Conservation (phyloP, 106 monocot species). For the Hemerocallis citrina region DNA sequence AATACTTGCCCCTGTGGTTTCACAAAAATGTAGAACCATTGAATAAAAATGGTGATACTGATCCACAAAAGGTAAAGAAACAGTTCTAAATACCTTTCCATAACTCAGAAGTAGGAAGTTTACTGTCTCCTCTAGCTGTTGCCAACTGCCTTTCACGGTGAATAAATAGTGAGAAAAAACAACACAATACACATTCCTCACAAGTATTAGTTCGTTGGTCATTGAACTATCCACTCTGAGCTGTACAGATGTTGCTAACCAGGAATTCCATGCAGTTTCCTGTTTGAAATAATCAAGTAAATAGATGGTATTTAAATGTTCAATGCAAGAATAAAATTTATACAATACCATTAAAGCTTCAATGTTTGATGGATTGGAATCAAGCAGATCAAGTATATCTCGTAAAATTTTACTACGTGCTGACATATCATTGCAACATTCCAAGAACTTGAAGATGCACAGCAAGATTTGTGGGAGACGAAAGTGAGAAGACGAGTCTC, state of each 20-base stretch:
- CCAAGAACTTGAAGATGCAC: slow-evolving; percentile 85
- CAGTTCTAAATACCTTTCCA: slow-evolving; percentile 33
- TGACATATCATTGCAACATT: slow-evolving; percentile 46
- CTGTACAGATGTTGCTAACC: slow-evolving; percentile 76
- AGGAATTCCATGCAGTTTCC: slow-evolving; percentile 85
- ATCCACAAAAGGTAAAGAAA: not conserved
- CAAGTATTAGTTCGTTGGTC: slow-evolving; percentile 45
- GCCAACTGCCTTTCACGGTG: slow-evolving; percentile 93
- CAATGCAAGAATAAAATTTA: slow-evolving; percentile 1
- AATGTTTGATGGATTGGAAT: slow-evolving; percentile 83
- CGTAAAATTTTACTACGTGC: slow-evolving; percentile 58
- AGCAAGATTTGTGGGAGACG: slow-evolving; percentile 75
- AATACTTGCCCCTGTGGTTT: slow-evolving; percentile 25
- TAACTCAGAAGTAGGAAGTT: slow-evolving; percentile 66
- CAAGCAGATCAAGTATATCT: slow-evolving; percentile 74
- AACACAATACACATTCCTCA: slow-evolving; percentile 71
- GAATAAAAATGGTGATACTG: not conserved
- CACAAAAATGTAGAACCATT: not conserved
- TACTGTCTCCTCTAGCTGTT: slow-evolving; percentile 77
- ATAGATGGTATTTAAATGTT: not conserved
- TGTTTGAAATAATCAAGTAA: slow-evolving; percentile 23
- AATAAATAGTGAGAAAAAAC: slow-evolving; percentile 80
- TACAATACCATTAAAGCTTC: slow-evolving; percentile 80
- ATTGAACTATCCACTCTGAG: slow-evolving; percentile 31
- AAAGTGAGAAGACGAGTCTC: slow-evolving; percentile 45